Evolutionary conservation across 2,329 filamentous ascomycete species (phyloP).

Genomic region (Calonectria pseudoreteaudii): DNA sequence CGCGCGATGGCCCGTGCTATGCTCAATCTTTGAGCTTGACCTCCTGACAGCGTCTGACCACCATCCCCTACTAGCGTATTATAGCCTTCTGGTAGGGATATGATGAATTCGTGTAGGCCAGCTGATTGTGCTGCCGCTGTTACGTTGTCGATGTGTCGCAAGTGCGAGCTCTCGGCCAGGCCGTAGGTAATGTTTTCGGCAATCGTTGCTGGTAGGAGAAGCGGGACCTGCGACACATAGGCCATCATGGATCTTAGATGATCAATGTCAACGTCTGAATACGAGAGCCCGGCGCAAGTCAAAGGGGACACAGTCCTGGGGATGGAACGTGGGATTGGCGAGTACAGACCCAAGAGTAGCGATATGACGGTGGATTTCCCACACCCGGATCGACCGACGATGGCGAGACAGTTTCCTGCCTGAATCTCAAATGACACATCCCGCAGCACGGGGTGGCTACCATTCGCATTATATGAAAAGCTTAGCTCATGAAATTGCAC

Average conservation of each 20-base stretch:
- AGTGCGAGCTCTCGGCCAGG: slow-evolving; percentile 65
- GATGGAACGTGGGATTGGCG: slow-evolving; percentile 43
- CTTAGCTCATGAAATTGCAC: slow-evolving; percentile 65
- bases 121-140: slow-evolving; percentile 66
- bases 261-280: slow-evolving; percentile 68
- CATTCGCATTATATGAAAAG: slow-evolving; percentile 78
- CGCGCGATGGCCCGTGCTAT: slow-evolving; percentile 84
- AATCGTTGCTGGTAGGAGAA: slow-evolving; percentile 82
- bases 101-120: slow-evolving; percentile 82
- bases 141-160: slow-evolving; percentile 60
- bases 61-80: slow-evolving; percentile 82
- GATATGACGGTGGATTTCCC: slow-evolving; percentile 89
- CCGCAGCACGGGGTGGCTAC: slow-evolving; percentile 66
- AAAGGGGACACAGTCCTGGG: slow-evolving; percentile 51
- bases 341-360: slow-evolving; percentile 79
- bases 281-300: slow-evolving; percentile 69
- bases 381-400: slow-evolving; percentile 88
- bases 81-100: slow-evolving; percentile 70
- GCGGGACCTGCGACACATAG: slow-evolving; percentile 77
- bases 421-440: slow-evolving; percentile 75
- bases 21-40: slow-evolving; percentile 84
- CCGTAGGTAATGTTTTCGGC: slow-evolving; percentile 88
- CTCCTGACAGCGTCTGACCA: slow-evolving; percentile 79
- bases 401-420: slow-evolving; percentile 75
- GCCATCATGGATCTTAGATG: slow-evolving; percentile 72